Evolutionary conservation across 2,329 filamentous ascomycete genomes (phyloP), one percentile per base, ranked within the genome.

Genomic region (Beauveria australis): DNA sequence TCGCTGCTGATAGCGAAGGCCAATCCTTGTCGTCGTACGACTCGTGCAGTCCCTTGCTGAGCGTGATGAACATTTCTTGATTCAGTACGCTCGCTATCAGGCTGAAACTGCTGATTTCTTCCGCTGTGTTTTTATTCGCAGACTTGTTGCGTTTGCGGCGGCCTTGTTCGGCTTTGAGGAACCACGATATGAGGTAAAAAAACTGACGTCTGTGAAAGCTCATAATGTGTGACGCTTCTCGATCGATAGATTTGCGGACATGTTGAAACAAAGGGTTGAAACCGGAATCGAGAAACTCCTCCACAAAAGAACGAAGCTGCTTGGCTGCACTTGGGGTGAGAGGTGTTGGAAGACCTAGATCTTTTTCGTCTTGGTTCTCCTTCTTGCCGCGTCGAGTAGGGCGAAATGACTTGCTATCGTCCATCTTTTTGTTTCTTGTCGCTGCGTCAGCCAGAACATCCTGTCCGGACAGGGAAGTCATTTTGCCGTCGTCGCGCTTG

Each of bases 181-280:
- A 97, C 94, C 93, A 99, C 0, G 89, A 86, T 3, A 95, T 85
- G 0, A 96, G 81, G 68, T 96, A 97, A 73, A 97, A 96, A 73
- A 91, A 97, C 67, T 97, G 93, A 28, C 88, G 84, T 3, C 84
- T 81, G 68, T 97, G 92, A 60, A 89, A 85, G 47, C 86, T 83
- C 60, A 91, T 79, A 0, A 97, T 81, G 64, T 96, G 88, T 28
- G 93, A 85, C 1, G 89, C 89, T 74, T 97, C 92, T 26, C 93
- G 85, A 67, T 97, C 93, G 59, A 99, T 89, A 2, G 92, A 91
- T 73, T 91, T 93, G 57, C 94, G 87, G 14, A 97, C 77, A 68
- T 95, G 89, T 51, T 84, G 82, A 69, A 97, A 96, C 0, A 92
- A 78, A 4, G 92, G 92, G 70, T 97, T 99, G 77, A 99, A 99